Conservation (phyloP, 2,329 filamentous ascomycete genomes). For the Colletotrichum acutatum region DNA sequence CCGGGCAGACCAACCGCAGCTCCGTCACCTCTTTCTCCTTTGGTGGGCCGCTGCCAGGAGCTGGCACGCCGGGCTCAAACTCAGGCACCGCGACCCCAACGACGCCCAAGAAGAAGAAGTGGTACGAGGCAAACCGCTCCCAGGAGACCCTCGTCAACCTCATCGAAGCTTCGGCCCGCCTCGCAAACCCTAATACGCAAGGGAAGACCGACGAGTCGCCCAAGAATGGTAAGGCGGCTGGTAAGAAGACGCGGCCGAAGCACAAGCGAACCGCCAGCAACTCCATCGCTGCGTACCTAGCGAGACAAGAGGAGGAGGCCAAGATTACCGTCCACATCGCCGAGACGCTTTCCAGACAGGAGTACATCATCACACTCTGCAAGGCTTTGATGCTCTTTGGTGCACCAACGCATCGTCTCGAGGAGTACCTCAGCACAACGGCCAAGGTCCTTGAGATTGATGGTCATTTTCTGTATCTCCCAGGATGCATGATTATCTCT, state of each 20-base stretch:
- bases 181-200: constrained; percentile 48
- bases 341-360: constrained; percentile 79
- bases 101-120: constrained; percentile 57
- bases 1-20: constrained; percentile 37
- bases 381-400: constrained; percentile 88
- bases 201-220: constrained; percentile 35
- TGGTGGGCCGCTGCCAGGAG: constrained; percentile 50
- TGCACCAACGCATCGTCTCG: constrained; percentile 88
- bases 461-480: constrained; percentile 88
- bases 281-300: constrained; percentile 51
- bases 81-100: constrained; percentile 47
- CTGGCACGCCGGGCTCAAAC: constrained; percentile 45
- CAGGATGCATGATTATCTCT: constrained; percentile 91
- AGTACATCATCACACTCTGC: constrained; percentile 86
- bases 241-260: constrained; percentile 47
- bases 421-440: constrained; percentile 90
- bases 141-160: constrained; percentile 59
- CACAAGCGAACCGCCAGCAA: constrained; percentile 50
- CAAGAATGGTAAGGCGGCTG: constrained; percentile 29
- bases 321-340: constrained; percentile 65
- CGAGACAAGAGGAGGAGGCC: constrained; percentile 53
- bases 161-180: constrained; percentile 56
- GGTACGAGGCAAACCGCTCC: constrained; percentile 60
- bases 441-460: constrained; percentile 86
- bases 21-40: constrained; percentile 43